These are phyloP conservation scores for Hyaloperonospora brassicae DNA, from an alignment of 352 stramenopile species.

Conservation along the genomic window DNA sequence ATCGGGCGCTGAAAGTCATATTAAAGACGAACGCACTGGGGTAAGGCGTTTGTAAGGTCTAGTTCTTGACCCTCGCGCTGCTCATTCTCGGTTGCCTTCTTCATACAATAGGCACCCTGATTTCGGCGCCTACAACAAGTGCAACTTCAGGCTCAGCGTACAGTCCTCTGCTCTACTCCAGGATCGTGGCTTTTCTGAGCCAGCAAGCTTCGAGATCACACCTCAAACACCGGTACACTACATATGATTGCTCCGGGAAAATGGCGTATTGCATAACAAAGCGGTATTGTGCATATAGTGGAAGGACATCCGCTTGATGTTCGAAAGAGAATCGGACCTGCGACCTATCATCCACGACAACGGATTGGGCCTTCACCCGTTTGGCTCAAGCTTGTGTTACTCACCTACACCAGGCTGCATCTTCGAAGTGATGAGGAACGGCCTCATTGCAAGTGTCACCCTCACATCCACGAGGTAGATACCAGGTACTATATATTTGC, in stretches of 20 bases:
- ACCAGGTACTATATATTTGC: neutral
- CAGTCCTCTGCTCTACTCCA: slow-evolving; percentile 26
- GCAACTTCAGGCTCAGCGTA: slow-evolving; percentile 71
- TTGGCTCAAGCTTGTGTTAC: slow-evolving; percentile 75
- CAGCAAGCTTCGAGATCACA: slow-evolving; percentile 40
- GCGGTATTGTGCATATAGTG: slow-evolving; percentile 30
- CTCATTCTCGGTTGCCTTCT: neutral
- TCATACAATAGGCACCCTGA: slow-evolving; percentile 50
- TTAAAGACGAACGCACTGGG: slow-evolving; percentile 73
- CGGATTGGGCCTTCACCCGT: slow-evolving; percentile 64
- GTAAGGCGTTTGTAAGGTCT: slow-evolving; percentile 18
- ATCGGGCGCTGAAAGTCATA: slow-evolving; percentile 69
- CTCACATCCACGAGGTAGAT: slow-evolving; percentile 27
- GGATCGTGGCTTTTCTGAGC: slow-evolving; percentile 19
- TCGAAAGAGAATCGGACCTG: slow-evolving; percentile 39
- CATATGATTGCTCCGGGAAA: neutral
- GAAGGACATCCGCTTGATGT: slow-evolving; percentile 56
- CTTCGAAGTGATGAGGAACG: slow-evolving; percentile 82
- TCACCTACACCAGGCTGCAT: slow-evolving; percentile 59
- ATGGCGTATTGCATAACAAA: neutral
- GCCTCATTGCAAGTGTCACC: slow-evolving; percentile 64
- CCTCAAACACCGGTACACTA: slow-evolving; percentile 52
- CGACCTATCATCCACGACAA: slow-evolving; percentile 73
- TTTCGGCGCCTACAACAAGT: slow-evolving; percentile 81
- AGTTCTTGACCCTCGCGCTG: neutral